A percentile compares a stretch with the other conserved stretches of the same genome.
phyloP scores from a whole-genome alignment of 1,139 yeast species.

The Starmera stellimalicola region DNA sequence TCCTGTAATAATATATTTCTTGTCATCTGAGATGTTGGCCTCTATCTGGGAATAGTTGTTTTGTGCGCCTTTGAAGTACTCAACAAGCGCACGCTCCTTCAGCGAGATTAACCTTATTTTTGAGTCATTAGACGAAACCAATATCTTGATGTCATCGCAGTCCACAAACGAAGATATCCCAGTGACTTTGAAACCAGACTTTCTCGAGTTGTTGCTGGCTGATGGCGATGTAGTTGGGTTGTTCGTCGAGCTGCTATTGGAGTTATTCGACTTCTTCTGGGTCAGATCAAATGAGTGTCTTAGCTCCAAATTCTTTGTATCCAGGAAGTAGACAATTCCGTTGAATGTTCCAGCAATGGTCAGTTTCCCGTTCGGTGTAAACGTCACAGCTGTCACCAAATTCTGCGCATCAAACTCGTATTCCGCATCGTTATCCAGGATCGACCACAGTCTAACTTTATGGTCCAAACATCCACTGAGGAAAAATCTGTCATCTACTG shows the following conservation, averaged over 20 bases:
- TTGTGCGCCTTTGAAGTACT: conserved; percentile 64
- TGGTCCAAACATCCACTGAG: conserved; percentile 79
- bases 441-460: conserved; percentile 73
- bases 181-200: conserved; percentile 38
- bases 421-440: conserved; percentile 60
- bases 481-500: conserved; percentile 81
- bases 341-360: conserved; percentile 75
- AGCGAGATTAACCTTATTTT: conserved; percentile 58
- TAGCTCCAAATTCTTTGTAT: conserved; percentile 54
- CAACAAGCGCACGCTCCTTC: conserved; percentile 46
- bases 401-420: conserved; percentile 31
- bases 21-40: conserved; percentile 56
- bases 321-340: conserved; percentile 57
- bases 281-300: conserved; percentile 46
- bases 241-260: conserved; percentile 2
- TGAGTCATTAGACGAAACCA: conserved; percentile 76
- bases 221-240: neutral
- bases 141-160: conserved; percentile 23
- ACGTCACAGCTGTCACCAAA: conserved; percentile 58
- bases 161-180: conserved; percentile 32
- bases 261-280: conserved; percentile 26
- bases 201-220: neutral
- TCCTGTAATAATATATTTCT: conserved; percentile 41
- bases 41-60: conserved; percentile 64
- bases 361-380: conserved; percentile 60